These are phyloP conservation scores for Heliamphora pulchella DNA, from an alignment of 179 eudicot genomes.

Conservation along the genomic window DNA sequence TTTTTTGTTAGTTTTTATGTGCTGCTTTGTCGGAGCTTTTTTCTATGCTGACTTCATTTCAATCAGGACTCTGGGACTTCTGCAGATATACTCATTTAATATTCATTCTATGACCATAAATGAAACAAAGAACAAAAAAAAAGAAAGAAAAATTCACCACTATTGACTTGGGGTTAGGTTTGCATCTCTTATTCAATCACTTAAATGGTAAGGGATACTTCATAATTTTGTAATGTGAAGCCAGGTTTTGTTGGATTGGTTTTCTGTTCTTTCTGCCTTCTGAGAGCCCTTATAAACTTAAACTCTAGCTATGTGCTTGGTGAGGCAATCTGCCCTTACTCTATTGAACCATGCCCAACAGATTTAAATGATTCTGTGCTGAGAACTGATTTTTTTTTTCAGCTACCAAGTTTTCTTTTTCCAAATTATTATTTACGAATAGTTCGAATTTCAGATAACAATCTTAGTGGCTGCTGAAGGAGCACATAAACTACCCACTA, in stretches of 20 bases:
- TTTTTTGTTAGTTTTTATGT: background rate
- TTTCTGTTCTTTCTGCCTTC: background rate
- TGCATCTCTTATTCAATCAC: too few relatives aligned
- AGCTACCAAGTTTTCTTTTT: background rate
- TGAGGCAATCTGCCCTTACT: background rate
- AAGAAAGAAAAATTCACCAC: background rate
- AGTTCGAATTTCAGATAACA: slow-evolving; percentile 44
- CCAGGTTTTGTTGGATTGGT: background rate
- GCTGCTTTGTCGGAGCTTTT: too few relatives aligned
- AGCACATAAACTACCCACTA: slow-evolving; percentile 62
- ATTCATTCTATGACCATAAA: too few relatives aligned
- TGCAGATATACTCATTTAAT: too few relatives aligned
- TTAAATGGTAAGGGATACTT: background rate
- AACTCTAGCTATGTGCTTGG: background rate
- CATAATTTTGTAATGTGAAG: background rate
- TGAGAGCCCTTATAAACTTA: background rate
- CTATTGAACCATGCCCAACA: background rate
- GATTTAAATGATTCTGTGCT: background rate
- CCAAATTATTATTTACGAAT: background rate
- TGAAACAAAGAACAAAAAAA: too few relatives aligned
- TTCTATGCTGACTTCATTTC: too few relatives aligned
- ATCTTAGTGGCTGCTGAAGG: slow-evolving; percentile 92
- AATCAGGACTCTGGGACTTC: too few relatives aligned
- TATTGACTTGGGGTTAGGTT: background rate
- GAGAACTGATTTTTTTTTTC: background rate